Evolutionary conservation across 2,329 filamentous ascomycete genomes (phyloP).

Genomic region (Acrocalymma vagum): DNA sequence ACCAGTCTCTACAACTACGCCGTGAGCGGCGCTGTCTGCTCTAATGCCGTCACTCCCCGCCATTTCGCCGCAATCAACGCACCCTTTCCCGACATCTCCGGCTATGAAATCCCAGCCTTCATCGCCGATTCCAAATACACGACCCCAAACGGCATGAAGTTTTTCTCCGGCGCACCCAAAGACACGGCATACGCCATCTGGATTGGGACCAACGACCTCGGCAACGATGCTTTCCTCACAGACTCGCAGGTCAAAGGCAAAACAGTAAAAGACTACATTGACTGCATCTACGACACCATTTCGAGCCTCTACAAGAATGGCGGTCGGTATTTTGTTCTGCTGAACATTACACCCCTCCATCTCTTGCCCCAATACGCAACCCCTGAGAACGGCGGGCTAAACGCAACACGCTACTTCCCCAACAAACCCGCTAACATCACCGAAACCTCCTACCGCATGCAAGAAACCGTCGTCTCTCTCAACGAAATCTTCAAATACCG

Average conservation of each 20-base stretch:
- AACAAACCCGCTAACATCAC: conserved; percentile 61
- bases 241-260: conserved; percentile 68
- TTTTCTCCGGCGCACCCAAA: conserved; percentile 57
- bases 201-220: conserved; percentile 85
- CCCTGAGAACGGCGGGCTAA: conserved; percentile 54
- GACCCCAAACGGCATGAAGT: conserved; percentile 46
- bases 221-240: conserved; percentile 69
- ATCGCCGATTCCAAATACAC: conserved; percentile 51
- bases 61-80: conserved; percentile 59
- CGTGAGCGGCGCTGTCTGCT: conserved; percentile 75
- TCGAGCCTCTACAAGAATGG: conserved; percentile 71
- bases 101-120: conserved; percentile 59
- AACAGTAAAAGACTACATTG: conserved; percentile 70
- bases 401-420: conserved; percentile 56
- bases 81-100: conserved; percentile 64
- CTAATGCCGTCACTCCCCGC: conserved; percentile 71
- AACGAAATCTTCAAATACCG: conserved; percentile 63
- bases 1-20: conserved; percentile 72
- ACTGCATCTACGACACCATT: conserved; percentile 72
- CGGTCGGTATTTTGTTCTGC: conserved; percentile 74
- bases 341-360: conserved; percentile 74
- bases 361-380: conserved; percentile 72
- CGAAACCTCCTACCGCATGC: conserved; percentile 60
- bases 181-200: conserved; percentile 79
- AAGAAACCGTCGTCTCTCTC: conserved; percentile 58